Evolutionary conservation across 2,329 filamentous ascomycete genomes (phyloP).

Genomic region (Epichloe elymi): DNA sequence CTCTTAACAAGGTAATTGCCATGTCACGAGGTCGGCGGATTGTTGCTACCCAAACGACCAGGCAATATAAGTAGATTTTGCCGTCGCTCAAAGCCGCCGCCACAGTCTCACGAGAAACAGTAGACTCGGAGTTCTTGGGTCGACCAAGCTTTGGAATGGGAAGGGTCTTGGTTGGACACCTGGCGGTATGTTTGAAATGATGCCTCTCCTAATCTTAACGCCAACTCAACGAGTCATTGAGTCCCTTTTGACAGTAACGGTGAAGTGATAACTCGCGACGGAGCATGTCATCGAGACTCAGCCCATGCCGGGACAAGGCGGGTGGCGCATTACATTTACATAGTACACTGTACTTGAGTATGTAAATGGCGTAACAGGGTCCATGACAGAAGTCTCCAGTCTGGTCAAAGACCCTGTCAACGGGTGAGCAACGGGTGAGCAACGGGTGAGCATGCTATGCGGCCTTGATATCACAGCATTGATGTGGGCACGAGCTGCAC

Average conservation of each 20-base stretch:
- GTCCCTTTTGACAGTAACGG: neutral
- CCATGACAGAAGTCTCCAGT: neutral
- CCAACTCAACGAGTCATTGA: conserved; percentile 3
- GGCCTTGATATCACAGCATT: neutral
- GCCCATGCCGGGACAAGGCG: neutral
- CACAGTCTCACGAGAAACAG: conserved; percentile 6
- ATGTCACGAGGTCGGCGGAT: conserved; percentile 1
- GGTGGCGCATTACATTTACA: neutral
- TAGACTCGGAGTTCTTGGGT: neutral
- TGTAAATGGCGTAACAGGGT: neutral
- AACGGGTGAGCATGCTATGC: neutral
- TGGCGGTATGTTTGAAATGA: neutral
- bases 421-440: neutral
- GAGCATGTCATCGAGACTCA: neutral
- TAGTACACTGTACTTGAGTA: neutral
- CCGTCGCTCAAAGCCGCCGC: conserved; percentile 5
- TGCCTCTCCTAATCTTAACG: neutral
- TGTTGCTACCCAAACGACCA: conserved; percentile 1
- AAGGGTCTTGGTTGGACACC: neutral
- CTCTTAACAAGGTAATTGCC: neutral
- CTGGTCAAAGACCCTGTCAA: neutral
- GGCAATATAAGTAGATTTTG: conserved; percentile 1
- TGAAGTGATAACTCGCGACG: neutral
- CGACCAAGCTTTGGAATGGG: neutral
- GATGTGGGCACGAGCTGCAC: neutral